Evolutionary conservation across 2,329 filamentous ascomycete genomes (phyloP).

Genomic region (Scedosporium boydii): DNA sequence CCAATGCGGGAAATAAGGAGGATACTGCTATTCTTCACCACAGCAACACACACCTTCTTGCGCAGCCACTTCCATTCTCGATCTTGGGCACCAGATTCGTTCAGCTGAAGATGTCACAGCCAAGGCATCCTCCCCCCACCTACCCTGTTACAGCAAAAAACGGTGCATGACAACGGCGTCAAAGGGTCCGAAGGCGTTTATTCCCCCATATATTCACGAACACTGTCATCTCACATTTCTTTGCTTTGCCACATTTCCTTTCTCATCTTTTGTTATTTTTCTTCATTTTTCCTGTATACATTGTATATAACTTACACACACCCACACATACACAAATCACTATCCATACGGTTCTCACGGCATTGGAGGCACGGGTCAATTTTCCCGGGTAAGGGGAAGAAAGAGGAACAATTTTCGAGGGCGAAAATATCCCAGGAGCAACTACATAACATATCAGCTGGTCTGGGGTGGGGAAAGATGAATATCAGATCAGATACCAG

Average conservation of each 20-base stretch:
- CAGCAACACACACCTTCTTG: neutral
- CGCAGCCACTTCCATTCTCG: neutral
- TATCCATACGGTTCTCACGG: neutral
- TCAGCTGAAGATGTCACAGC: neutral
- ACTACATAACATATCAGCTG: neutral
- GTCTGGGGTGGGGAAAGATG: neutral
- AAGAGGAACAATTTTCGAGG: neutral
- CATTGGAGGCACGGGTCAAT: neutral
- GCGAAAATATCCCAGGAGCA: neutral
- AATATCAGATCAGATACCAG: neutral
- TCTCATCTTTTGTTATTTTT: neutral
- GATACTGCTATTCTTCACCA: neutral
- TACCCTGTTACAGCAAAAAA: neutral
- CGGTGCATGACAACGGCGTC: conserved; percentile 8
- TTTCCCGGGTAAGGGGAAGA: neutral
- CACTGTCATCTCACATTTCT: neutral
- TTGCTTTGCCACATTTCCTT: neutral
- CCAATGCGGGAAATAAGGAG: neutral
- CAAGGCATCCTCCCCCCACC: neutral
- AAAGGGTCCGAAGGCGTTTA: conserved; percentile 5
- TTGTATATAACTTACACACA: neutral
- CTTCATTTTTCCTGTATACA: conserved; percentile 1
- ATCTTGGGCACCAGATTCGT: no score
- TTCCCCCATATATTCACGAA: neutral
- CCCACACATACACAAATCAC: neutral